Evolutionary conservation across 495 filamentous ascomycete genomes (phyloP).

Genomic region (Neurospora sp.): DNA sequence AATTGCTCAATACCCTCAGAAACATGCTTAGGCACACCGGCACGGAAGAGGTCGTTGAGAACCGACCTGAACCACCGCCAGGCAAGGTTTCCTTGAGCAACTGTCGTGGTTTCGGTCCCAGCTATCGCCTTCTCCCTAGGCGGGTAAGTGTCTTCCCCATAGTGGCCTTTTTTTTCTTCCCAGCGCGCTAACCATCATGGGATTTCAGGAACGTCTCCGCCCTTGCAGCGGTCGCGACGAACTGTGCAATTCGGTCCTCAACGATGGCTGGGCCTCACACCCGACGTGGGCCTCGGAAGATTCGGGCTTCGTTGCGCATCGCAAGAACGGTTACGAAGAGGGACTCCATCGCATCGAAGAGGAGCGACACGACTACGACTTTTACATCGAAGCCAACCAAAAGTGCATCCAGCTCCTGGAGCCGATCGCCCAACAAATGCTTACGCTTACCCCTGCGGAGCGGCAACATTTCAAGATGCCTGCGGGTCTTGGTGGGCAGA

Average conservation of each 20-base stretch:
- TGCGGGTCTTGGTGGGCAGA: slow-evolving; percentile 78
- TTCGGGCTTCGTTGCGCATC: slow-evolving; percentile 93
- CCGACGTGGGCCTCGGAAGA: slow-evolving; percentile 99
- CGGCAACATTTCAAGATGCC: slow-evolving; percentile 64
- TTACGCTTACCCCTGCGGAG: slow-evolving; percentile 61
- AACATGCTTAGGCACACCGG: slow-evolving; percentile 63
- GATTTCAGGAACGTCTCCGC: slow-evolving; percentile 59
- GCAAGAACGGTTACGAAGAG: slow-evolving; percentile 92
- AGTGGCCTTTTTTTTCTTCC: background rate
- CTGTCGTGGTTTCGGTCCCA: slow-evolving; percentile 85
- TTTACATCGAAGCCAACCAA: slow-evolving; percentile 87
- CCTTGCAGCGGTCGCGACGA: slow-evolving; percentile 88
- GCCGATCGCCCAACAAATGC: slow-evolving; percentile 81
- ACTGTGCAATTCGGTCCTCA: slow-evolving; percentile 81
- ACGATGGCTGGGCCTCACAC: slow-evolving; percentile 97
- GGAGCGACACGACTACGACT: slow-evolving; percentile 97
- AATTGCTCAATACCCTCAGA: slow-evolving; percentile 80
- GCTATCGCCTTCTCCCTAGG: slow-evolving; percentile 86
- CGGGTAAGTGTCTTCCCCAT: slow-evolving; percentile 36
- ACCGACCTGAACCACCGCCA: slow-evolving; percentile 58
- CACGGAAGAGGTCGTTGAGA: slow-evolving; percentile 67
- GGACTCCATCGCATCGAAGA: slow-evolving; percentile 92
- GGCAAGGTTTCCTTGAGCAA: slow-evolving; percentile 81
- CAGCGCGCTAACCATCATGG: background rate
- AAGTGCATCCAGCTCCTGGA: slow-evolving; percentile 93